phyloP scores from a whole-genome alignment of 163 green algal genomes.

The Volvox carteri region DNA sequence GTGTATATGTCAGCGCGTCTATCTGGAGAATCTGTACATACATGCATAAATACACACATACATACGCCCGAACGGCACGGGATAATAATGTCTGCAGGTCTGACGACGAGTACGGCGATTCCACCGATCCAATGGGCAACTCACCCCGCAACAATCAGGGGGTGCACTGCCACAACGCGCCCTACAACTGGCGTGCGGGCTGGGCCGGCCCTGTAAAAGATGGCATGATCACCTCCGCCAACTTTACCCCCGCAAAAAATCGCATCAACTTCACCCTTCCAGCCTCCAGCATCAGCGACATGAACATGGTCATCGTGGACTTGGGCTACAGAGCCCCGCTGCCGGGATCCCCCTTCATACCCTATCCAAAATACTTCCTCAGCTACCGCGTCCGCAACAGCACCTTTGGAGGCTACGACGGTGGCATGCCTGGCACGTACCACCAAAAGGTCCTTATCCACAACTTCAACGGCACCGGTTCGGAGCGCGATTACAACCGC shows the following conservation, averaged over 20 bases:
- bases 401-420: background rate
- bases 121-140: background rate
- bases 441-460: background rate
- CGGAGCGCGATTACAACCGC: background rate
- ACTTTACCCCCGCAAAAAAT: background rate
- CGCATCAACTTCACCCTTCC: background rate
- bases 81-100: background rate
- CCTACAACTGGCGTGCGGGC: slow-evolving; percentile 7
- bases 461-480: background rate
- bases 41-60: background rate
- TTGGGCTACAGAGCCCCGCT: background rate
- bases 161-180: slow-evolving; percentile 6
- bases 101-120: background rate
- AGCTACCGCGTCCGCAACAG: slow-evolving; percentile 5
- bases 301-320: slow-evolving; percentile 6
- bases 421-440: background rate
- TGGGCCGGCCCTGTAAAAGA: background rate
- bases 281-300: background rate
- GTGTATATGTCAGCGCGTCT: background rate
- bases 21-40: background rate
- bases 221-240: background rate
- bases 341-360: background rate
- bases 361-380: slow-evolving; percentile 25
- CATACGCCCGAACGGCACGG: background rate
- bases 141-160: background rate